Evolutionary conservation across 1,284 basidiomycete species (phyloP).

Genomic region (Lentinula novae-zelandiae): DNA sequence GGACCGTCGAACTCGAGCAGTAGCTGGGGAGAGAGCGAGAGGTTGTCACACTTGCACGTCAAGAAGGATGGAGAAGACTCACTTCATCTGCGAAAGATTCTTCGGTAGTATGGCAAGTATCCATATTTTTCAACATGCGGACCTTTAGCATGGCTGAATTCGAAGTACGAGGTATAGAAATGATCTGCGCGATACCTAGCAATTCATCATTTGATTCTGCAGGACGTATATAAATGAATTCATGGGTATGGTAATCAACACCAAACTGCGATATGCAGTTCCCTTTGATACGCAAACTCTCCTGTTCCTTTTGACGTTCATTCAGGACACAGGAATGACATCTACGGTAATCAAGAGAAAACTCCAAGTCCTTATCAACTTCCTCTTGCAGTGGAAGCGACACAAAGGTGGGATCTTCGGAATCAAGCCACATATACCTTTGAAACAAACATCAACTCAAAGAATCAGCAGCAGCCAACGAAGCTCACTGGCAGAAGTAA

Average conservation of each 20-base stretch:
- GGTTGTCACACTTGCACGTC: neutral
- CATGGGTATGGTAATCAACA: slow-evolving; percentile 47
- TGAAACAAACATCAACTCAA: neutral
- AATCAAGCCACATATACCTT: slow-evolving; percentile 44
- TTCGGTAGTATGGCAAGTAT: neutral
- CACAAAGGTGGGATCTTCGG: slow-evolving; percentile 36
- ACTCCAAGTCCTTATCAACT: slow-evolving; percentile 26
- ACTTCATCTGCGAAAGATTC: slow-evolving; percentile 4
- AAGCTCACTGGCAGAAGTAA: slow-evolving; percentile 50
- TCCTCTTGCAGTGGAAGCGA: slow-evolving; percentile 34
- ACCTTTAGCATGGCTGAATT: slow-evolving; percentile 32
- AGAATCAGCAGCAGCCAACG: slow-evolving; percentile 9
- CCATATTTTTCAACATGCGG: slow-evolving; percentile 36
- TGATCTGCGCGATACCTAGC: slow-evolving; percentile 53
- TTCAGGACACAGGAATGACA: slow-evolving; percentile 47
- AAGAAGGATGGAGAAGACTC: neutral
- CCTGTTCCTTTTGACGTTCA: slow-evolving; percentile 15
- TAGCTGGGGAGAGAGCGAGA: slow-evolving; percentile 29
- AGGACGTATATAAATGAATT: slow-evolving; percentile 54
- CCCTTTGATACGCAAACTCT: neutral
- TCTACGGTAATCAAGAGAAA: slow-evolving; percentile 28
- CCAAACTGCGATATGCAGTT: slow-evolving; percentile 34
- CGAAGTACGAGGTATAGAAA: slow-evolving; percentile 25
- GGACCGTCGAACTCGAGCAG: slow-evolving; percentile 37
- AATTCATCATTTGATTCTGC: slow-evolving; percentile 6